Evolutionary conservation across 1,139 yeast genomes (phyloP).

Genomic region (Debaryomyces singareniensis): DNA sequence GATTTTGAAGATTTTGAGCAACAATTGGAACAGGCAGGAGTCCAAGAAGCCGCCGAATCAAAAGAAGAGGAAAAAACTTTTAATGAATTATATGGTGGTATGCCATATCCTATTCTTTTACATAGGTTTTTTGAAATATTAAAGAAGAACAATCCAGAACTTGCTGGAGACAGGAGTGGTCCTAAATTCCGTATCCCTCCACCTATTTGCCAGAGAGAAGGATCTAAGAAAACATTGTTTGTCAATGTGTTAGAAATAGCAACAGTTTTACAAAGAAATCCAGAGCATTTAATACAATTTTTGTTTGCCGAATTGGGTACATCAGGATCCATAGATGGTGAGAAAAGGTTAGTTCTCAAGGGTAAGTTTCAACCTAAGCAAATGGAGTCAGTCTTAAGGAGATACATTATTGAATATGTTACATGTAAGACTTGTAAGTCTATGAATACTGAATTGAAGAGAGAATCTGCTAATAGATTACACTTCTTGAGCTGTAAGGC

Average conservation of each 20-base stretch:
- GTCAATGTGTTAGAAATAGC: slow-evolving; percentile 94
- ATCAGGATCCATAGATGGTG: slow-evolving; percentile 97
- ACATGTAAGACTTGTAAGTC: slow-evolving; percentile 98
- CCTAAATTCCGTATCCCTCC: slow-evolving; percentile 96
- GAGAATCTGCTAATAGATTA: slow-evolving; percentile 93
- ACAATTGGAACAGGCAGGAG: slow-evolving; percentile 86
- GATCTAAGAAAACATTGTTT: slow-evolving; percentile 91
- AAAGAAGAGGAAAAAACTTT: slow-evolving; percentile 18
- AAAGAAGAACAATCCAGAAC: slow-evolving; percentile 92
- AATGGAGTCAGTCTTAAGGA: slow-evolving; percentile 91
- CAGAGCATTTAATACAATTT: slow-evolving; percentile 95
- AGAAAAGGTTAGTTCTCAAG: slow-evolving; percentile 90
- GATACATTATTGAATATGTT: slow-evolving; percentile 94
- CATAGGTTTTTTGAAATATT: slow-evolving; percentile 80
- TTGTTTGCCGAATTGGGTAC: slow-evolving; percentile 99
- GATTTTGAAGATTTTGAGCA: slow-evolving; percentile 79
- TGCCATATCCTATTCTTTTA: slow-evolving; percentile 73
- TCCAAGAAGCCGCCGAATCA: slow-evolving; percentile 42
- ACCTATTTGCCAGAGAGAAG: slow-evolving; percentile 95
- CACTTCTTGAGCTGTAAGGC: slow-evolving; percentile 97
- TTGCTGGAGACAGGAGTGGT: slow-evolving; percentile 94
- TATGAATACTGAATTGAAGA: slow-evolving; percentile 91
- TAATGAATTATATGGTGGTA: slow-evolving; percentile 42
- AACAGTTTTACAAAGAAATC: slow-evolving; percentile 90
- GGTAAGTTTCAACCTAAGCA: slow-evolving; percentile 98